Percentiles rank a stretch among this genome's conserved stretches.
These are phyloP conservation scores for Rhododendron ferrugineum DNA, from an alignment of 148 eudicot genomes.

Conservation along the genomic window DNA sequence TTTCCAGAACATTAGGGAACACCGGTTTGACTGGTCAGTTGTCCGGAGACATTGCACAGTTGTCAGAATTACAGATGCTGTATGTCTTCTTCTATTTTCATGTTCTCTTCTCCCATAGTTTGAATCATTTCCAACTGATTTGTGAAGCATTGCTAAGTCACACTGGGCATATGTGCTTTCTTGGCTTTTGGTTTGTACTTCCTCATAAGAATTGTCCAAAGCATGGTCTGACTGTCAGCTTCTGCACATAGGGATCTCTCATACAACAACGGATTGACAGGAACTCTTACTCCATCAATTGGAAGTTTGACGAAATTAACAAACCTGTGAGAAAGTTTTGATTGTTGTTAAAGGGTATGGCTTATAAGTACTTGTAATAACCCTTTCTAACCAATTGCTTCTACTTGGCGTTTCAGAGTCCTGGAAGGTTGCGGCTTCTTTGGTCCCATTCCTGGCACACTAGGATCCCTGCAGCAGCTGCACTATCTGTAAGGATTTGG, in stretches of 20 bases:
- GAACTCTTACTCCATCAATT: slow-evolving; percentile 59
- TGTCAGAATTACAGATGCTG: slow-evolving; percentile 55
- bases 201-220: background rate
- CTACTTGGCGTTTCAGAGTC: slow-evolving; percentile 35
- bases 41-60: slow-evolving; percentile 49
- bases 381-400: background rate
- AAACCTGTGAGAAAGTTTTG: slow-evolving; percentile 50
- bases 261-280: slow-evolving; percentile 57
- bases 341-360: background rate
- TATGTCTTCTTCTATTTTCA: slow-evolving; percentile 24
- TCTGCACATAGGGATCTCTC: slow-evolving; percentile 61
- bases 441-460: slow-evolving; percentile 60
- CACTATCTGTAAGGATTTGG: slow-evolving; percentile 50
- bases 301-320: slow-evolving; percentile 49
- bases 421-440: slow-evolving; percentile 66
- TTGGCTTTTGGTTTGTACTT: background rate
- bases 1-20: slow-evolving; percentile 53
- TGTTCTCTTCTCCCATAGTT: background rate
- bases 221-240: background rate
- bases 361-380: background rate
- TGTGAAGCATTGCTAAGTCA: background rate
- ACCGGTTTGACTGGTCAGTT: slow-evolving; percentile 51
- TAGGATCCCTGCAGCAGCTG: slow-evolving; percentile 58
- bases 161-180: background rate
- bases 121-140: background rate